Evolutionary conservation across 2,329 filamentous ascomycete genomes (phyloP).

Genomic region (Colletotrichum spinosum): DNA sequence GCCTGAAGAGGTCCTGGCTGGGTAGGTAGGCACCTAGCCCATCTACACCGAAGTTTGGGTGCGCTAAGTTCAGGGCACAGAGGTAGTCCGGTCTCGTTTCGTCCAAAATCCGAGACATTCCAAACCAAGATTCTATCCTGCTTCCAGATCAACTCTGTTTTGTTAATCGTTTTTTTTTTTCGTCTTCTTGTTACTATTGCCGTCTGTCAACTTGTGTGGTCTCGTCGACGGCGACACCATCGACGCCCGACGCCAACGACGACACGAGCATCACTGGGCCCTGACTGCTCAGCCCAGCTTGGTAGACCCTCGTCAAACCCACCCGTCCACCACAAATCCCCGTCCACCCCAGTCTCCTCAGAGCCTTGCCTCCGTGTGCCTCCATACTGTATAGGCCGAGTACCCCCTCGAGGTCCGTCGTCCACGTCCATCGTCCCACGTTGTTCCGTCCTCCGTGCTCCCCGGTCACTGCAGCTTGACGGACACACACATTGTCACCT

Average conservation of each 20-base stretch:
- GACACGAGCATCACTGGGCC: constrained; percentile 9
- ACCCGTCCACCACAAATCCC: background rate
- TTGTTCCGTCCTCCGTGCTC: constrained; percentile 33
- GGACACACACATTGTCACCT: constrained; percentile 1
- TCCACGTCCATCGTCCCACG: constrained; percentile 21
- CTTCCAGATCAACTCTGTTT: constrained; percentile 33
- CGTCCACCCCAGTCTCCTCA: constrained; percentile 1
- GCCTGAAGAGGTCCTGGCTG: background rate
- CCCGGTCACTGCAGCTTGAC: constrained; percentile 25
- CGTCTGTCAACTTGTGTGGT: background rate
- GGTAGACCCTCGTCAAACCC: constrained; percentile 7
- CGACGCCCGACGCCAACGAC: background rate
- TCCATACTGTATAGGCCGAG: too few species aligned
- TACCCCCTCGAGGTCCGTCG: constrained; percentile 6
- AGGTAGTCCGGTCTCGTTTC: constrained; percentile 20
- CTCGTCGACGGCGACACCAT: too few species aligned
- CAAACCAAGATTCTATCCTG: constrained; percentile 13
- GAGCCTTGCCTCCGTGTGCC: background rate
- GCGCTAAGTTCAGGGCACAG: constrained; percentile 25
- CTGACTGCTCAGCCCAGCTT: constrained; percentile 3
- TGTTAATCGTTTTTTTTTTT: constrained; percentile 1
- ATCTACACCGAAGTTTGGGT: constrained; percentile 5
- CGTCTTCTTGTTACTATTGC: background rate
- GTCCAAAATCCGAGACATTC: constrained; percentile 33
- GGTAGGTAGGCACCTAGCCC: too few species aligned